Base-by-base conservation (phyloP, 306 rosid species). In the Quercus dentata region DNA sequence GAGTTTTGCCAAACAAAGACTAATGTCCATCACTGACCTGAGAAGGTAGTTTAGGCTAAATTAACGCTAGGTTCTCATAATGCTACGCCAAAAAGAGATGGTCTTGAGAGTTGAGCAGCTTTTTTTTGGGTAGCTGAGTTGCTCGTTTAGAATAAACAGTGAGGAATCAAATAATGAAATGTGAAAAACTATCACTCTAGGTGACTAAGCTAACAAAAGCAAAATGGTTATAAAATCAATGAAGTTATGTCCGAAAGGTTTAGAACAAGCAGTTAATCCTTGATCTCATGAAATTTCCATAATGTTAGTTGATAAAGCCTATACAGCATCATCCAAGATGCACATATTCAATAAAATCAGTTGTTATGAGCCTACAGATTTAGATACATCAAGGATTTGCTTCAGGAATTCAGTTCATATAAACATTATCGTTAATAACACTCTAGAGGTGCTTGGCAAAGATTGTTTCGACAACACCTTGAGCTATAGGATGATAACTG, bases 401-500 rank as follows among this genome's bases (percentile, higher is more conserved):
- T 44, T 75, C 71, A 35, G 71, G 12, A 49, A 4, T 73, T 64
- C 46, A 23, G 69, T 79, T 76, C 74, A 56, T 19, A 17, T 3
- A 33, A 49, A 52, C 59, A 41, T 63, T 77, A 78, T 79, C 54
- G 23, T 9, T 38, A 56, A 59, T 20, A 59, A 27, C 1, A 41
- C 31, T 80, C 81, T 85, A 88, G 69, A 90, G 38, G 86, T 92
- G 80, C 90, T 91, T 92, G 88, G 84, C 80, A 30, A 92, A 76
- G 63, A 94, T 90, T 55, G 97, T 83, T 80, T 91, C 96, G 15
- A 94, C 89, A 25, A 86, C 96, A 73, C 92, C 87, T 83, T 91
- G 97, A 59, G 99, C 99, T 49, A 94, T 94, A 11, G 99, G 97
- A 74, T 94, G 99, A 82, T 94, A 94, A 78, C 88, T 28, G 41